These are phyloP conservation scores for Cercospora zeina DNA, from an alignment of 2,329 filamentous ascomycete genomes.

Conservation along the genomic window DNA sequence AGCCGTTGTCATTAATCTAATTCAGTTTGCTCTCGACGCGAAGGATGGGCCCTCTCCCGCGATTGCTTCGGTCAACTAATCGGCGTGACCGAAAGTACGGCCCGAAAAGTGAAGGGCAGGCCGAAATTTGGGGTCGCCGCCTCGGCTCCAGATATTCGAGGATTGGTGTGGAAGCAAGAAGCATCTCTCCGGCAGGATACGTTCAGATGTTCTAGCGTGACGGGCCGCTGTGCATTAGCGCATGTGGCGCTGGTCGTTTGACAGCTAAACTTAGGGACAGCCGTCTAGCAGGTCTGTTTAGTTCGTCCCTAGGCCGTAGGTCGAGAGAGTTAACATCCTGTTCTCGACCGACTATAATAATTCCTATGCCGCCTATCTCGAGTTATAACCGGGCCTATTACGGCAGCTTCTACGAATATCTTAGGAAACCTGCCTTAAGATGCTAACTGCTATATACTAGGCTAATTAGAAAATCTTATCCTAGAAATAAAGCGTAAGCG, in stretches of 20 bases:
- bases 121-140: neutral
- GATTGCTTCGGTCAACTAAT: neutral
- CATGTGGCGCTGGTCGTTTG: neutral
- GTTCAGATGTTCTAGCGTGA: constrained; percentile 8
- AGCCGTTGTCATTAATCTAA: neutral
- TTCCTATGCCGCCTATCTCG: constrained; percentile 6
- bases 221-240: neutral
- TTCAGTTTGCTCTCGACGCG: neutral
- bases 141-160: constrained; percentile 3
- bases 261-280: constrained; percentile 19
- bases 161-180: neutral
- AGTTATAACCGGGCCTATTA: neutral
- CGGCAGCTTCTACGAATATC: neutral
- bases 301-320: neutral
- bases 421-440: neutral
- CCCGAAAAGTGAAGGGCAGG: constrained; percentile 2
- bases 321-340: neutral
- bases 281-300: neutral
- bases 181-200: neutral
- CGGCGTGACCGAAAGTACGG: constrained; percentile 15
- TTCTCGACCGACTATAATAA: neutral
- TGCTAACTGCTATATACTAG: neutral
- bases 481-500: neutral
- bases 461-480: neutral
- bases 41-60: constrained; percentile 2